Base-by-base conservation (phyloP, 1,139 yeast genomes). In the Kodamaea fungicola region DNA sequence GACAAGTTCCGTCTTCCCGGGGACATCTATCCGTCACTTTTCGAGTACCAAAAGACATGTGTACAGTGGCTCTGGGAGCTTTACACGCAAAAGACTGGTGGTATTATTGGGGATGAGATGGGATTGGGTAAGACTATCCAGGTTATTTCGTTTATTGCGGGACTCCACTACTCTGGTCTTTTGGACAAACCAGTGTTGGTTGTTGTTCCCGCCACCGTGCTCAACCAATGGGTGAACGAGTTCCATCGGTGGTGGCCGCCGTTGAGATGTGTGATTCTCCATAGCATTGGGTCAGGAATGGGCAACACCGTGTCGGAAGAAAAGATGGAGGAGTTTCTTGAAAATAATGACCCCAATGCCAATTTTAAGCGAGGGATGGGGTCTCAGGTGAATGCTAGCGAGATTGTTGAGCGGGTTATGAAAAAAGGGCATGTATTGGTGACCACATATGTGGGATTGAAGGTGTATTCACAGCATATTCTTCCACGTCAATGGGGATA, bases 171-270 rank as follows among this genome's bases (percentile, higher is more conserved):
- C 55, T 85, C 95, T 12, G 82, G 83, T 0, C 64, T 77, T 37
- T 62, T 92, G 4, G 74, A 77, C 16, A 84, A 83, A 33, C 98
- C 98, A 0, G 83, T 85, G 0, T 56, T 92, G 27, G 74, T 92
- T 30, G 97, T 92, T 0, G 95, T 96, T 42, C 98, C 98, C 0
- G 97, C 98, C 0, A 92, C 98, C 0, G 97, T 92, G 0, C 68
- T 92, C 73, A 84, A 80, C 44, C 98, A 92, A 55, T 92, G 98
- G 98, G 95, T 90, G 5, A 84, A 83, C 45, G 98, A 92, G 57
- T 80, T 92, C 40, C 98, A 92, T 52, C 74, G 83, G 34, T 92
- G 98, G 98, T 92, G 97, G 97, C 97, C 98, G 2, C 90, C 97
- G 0, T 69, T 94, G 22, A 63, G 98, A 41, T 80, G 92, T 12